Conservation (phyloP, 371 early-diverging fungal species). For the Rhizopus sp. region DNA sequence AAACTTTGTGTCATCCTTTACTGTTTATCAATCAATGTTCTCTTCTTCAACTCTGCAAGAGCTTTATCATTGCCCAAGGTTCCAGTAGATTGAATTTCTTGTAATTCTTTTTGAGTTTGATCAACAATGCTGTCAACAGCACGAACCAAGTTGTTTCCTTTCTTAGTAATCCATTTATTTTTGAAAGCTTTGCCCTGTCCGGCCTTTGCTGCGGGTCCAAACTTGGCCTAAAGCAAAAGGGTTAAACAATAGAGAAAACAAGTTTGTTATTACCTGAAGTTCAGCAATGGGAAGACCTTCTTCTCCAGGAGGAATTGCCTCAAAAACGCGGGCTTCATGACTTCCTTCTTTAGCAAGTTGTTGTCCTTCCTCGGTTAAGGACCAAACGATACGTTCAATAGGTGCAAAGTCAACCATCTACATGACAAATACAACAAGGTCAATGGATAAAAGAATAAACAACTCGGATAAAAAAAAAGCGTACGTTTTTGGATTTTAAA, state of each 20-base stretch:
- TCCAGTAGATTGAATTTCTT: constrained; percentile 65
- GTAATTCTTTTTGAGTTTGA: constrained; percentile 79
- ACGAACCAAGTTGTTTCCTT: constrained; percentile 70
- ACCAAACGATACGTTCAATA: constrained; percentile 81
- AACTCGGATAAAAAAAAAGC: neutral
- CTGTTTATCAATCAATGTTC: constrained; percentile 83
- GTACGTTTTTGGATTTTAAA: constrained; percentile 85
- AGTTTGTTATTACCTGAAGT: constrained; percentile 57
- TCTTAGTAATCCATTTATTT: constrained; percentile 96
- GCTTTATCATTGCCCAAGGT: constrained; percentile 66
- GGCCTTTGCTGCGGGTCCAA: constrained; percentile 83
- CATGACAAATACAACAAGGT: constrained; percentile 3
- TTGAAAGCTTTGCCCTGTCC: constrained; percentile 96
- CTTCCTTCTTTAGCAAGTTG: constrained; percentile 86
- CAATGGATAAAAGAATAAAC: neutral
- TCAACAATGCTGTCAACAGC: constrained; percentile 81
- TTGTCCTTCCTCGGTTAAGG: constrained; percentile 84
- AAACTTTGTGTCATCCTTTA: constrained; percentile 28
- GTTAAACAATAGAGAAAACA: neutral
- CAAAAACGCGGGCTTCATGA: constrained; percentile 93
- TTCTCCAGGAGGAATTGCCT: constrained; percentile 81
- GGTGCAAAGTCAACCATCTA: constrained; percentile 85
- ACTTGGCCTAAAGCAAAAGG: constrained; percentile 29
- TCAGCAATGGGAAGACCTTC: constrained; percentile 84
- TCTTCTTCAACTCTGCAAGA: constrained; percentile 84